These are phyloP conservation scores for Blastobotrys peoriensis DNA, from an alignment of 805 yeast species.

Conservation along the genomic window DNA sequence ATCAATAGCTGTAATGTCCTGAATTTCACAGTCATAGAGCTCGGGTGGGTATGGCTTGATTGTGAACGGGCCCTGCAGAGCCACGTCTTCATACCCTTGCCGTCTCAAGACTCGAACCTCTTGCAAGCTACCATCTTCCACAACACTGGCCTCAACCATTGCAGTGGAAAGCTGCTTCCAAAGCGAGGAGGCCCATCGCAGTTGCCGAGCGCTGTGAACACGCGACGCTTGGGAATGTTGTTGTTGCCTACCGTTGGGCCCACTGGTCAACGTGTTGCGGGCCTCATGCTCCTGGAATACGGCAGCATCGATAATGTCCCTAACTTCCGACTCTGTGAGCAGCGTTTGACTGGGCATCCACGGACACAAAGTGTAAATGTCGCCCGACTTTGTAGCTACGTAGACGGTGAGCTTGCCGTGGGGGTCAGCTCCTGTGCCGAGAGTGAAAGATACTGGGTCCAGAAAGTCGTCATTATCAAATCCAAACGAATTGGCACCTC, in stretches of 20 bases:
- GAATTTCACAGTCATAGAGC: conserved; percentile 43
- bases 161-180: conserved; percentile 18
- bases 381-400: conserved; percentile 49
- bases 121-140: conserved; percentile 20
- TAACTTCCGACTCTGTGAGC: conserved; percentile 31
- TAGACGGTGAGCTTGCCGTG: conserved; percentile 48
- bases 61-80: conserved; percentile 48
- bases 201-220: conserved; percentile 12
- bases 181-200: conserved; percentile 19
- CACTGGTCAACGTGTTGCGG: conserved; percentile 1
- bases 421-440: conserved; percentile 37
- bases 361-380: conserved; percentile 58
- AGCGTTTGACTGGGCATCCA: conserved; percentile 46
- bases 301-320: conserved; percentile 32
- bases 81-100: conserved; percentile 10
- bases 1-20: conserved; percentile 29
- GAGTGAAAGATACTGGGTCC: conserved; percentile 35
- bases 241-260: background rate
- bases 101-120: conserved; percentile 23
- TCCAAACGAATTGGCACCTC: conserved; percentile 4
- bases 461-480: conserved; percentile 14
- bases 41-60: conserved; percentile 50
- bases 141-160: conserved; percentile 21
- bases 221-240: conserved; percentile 1
- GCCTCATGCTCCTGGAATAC: conserved; percentile 23